Conservation (phyloP, 1,284 basidiomycete genomes). For the Ganoderma boninense region DNA sequence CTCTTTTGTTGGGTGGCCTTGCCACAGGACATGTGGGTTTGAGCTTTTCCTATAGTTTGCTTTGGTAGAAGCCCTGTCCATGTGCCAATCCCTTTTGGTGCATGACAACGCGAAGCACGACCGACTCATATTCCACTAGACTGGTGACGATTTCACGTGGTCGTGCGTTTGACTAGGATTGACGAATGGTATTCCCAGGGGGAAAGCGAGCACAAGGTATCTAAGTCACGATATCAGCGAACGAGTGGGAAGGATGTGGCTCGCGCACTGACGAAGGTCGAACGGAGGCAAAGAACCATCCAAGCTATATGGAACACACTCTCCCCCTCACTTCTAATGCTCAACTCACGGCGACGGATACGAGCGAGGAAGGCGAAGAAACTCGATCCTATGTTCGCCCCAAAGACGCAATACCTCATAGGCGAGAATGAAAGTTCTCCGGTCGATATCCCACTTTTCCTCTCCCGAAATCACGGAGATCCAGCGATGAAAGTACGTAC, state of each 20-base stretch:
- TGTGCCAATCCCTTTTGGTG: too few relatives aligned
- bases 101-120: too few relatives aligned
- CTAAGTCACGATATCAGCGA: slow-evolving; percentile 1
- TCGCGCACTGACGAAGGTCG: neutral
- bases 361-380: neutral
- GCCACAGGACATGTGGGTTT: too few relatives aligned
- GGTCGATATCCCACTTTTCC: neutral
- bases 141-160: too few relatives aligned
- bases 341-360: neutral
- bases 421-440: neutral
- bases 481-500: neutral
- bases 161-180: neutral
- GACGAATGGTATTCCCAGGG: slow-evolving; percentile 31
- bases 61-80: too few relatives aligned
- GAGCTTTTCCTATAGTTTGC: too few relatives aligned
- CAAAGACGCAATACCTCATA: neutral
- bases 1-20: too few relatives aligned
- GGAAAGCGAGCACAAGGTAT: slow-evolving; percentile 6
- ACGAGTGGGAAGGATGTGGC: slow-evolving; percentile 4
- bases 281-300: slow-evolving; percentile 3
- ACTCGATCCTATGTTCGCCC: neutral
- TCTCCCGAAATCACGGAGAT: neutral
- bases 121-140: too few relatives aligned
- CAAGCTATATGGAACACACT: neutral
- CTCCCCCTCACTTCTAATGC: neutral